Evolutionary conservation across 2,329 filamentous ascomycete species (phyloP), one percentile per base, ranked within the genome.

Genomic region (Apiospora arundinis): DNA sequence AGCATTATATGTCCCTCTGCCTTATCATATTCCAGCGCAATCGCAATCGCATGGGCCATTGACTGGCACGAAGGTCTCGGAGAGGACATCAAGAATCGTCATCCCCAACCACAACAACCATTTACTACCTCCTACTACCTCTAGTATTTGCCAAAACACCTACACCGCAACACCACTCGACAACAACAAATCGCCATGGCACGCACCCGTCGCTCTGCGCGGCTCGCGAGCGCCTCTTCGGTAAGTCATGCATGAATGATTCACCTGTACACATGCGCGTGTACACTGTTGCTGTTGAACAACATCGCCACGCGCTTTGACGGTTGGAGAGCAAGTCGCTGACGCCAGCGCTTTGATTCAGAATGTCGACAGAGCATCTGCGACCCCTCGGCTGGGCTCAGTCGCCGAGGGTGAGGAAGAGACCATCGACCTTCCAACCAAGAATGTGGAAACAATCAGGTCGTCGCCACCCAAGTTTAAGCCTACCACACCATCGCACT

Each of bases 401-500:
- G 81, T 89, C 28, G 73, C 78, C 45, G 87, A 90, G 74, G 78
- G 78, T 69, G 79, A 83, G 70, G 85, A 87, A 70, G 79, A 75
- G 8, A 78, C 81, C 23, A 66, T 75, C 6, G 75, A 81, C 42
- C 75, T 76, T 28, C 73, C 77, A 37, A 74, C 75, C 56, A 77
- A 76, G 69, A 78, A 76, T 71, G 73, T 77, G 67, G 74, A 82
- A 76, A 74, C 78, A 23, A 75, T 77, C 69, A 77, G 79, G 72
- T 82, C 83, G 25, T 83, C 82, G 37, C 79, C 82, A 11, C 78
- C 77, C 63, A 75, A 76, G 68, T n/a, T 12, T 32, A 63, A 63
- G 21, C 79, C 84, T 68, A 75, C 80, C 76, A 92, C 93, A 1
- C 94, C 94, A 6, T 87, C 86, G 52, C 89, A 89, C 49, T 88